Percentiles rank a stretch among this genome's conserved stretches.
phyloP scores from a whole-genome alignment of 2,329 filamentous ascomycete genomes.

The Monosporascus sp. region DNA sequence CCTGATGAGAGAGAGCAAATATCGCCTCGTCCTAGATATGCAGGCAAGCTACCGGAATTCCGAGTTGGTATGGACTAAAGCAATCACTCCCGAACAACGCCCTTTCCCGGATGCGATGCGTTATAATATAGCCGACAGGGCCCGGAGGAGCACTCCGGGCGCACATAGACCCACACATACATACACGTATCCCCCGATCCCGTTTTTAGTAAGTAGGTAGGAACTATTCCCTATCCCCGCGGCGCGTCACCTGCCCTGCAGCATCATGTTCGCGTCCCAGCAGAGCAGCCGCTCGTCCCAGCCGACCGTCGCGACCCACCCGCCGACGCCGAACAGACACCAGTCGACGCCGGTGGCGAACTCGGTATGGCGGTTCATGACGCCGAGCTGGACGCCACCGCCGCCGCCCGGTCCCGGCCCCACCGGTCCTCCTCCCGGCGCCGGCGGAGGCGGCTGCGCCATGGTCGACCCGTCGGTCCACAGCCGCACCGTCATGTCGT shows the following conservation, averaged over 20 bases:
- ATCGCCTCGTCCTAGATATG: no score
- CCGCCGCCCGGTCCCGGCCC: slow-evolving; percentile 30
- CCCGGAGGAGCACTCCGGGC: no score
- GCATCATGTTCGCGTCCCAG: slow-evolving; percentile 68
- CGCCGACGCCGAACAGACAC: slow-evolving; percentile 92
- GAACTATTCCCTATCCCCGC: background rate
- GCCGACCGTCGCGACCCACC: slow-evolving; percentile 89
- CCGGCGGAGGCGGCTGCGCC: slow-evolving; percentile 12
- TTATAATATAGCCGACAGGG: no score
- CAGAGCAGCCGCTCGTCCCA: slow-evolving; percentile 91
- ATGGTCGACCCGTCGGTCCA: slow-evolving; percentile 71
- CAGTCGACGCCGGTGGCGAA: slow-evolving; percentile 96
- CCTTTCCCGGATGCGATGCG: no score
- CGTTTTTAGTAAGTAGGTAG: no score
- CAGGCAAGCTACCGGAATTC: no score
- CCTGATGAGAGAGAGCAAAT: no score
- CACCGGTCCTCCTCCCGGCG: slow-evolving; percentile 7
- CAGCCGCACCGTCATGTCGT: slow-evolving; percentile 94
- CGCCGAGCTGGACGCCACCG: slow-evolving; percentile 67
- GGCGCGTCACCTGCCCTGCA: slow-evolving; percentile 15
- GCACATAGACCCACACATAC: no score
- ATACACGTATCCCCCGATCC: no score
- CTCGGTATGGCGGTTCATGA: slow-evolving; percentile 92
- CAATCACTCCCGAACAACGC: no score
- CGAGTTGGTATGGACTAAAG: no score